phyloP scores from a whole-genome alignment of 345 rosid species.

The Iberis pinnata region DNA sequence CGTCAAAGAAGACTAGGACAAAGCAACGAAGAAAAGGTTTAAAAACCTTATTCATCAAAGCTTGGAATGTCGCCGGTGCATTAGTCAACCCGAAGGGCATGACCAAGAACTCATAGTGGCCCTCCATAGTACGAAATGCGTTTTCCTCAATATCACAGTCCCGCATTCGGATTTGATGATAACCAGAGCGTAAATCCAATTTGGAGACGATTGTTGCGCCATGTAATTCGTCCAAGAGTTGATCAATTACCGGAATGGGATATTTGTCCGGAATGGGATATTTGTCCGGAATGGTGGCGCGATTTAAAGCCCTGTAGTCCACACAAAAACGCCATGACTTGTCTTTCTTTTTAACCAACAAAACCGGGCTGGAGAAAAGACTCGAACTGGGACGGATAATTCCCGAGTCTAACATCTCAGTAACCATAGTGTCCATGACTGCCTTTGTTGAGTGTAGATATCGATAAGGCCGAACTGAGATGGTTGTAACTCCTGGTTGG shows the following conservation, averaged over 20 bases:
- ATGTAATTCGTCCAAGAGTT: not conserved
- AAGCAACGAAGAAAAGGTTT: not conserved
- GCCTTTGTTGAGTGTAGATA: too few relatives aligned
- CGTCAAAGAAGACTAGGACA: not conserved
- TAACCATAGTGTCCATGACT: not conserved
- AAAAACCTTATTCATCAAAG: not conserved
- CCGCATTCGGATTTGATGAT: not conserved
- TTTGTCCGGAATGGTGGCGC: not conserved
- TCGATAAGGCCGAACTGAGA: too few relatives aligned
- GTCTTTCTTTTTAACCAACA: not conserved
- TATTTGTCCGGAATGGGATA: not conserved
- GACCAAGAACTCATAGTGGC: not conserved
- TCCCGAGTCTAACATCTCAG: not conserved
- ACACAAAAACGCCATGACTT: not conserved
- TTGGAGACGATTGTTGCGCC: not conserved
- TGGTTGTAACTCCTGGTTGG: too few relatives aligned
- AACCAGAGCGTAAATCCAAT: not conserved
- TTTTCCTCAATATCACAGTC: not conserved
- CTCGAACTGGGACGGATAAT: not conserved
- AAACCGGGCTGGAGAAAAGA: not conserved
- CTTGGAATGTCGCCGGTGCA: not conserved
- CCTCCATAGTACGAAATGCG: not conserved
- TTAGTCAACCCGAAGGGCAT: not conserved
- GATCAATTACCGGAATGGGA: not conserved
- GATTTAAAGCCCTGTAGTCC: not conserved